Evolutionary conservation across 768 basidiomycete species (phyloP), one percentile per base, ranked within the genome.

Genomic region (Kwoniella botswanensis): DNA sequence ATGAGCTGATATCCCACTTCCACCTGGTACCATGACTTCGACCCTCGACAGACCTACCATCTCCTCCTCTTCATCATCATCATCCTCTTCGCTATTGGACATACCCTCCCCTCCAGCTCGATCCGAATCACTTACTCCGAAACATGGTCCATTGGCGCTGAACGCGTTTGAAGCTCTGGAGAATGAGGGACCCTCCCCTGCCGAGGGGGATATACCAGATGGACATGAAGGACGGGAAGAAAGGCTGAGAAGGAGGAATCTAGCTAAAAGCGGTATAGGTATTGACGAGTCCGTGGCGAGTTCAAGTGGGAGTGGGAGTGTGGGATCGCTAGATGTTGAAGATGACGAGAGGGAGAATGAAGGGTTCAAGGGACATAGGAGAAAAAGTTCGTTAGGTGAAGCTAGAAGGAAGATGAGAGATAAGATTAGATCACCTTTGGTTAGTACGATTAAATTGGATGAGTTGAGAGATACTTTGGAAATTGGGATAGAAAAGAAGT

Each of bases 401-500:
- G 70, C 74, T 13, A 71, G 71, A 24, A 44, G 60, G n/a, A 71
- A 50, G 50, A 68, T 77, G 50, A 71, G 65, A 22, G 76, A 77
- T 57, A 65, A 71, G 57, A 73, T 78, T 18, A 74, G 71, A 46
- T 70, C 67, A 21, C 80, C 80, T 1, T 63, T 79, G 63, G 70
- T 77, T 57, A 61, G 65, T 44, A 60, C 67, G 26, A 55, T 76
- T 35, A 77, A 77, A 24, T 58, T 81, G 62, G 75, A 75, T 21
- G 77, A 75, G 46, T 60, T 79, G 22, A 71, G 76, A 24, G 75
- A 78, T 70, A 69, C 71, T 15, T 62, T 81, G 35, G 71, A 71
- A n/a, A 79, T 74, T 41, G 74, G 75, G 21, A 76, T 81, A 11
- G 80, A 81, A 56, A 72, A 77, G 52, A 74, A 81, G 80, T 79